These are phyloP conservation scores for Colletotrichum camelliae DNA, from an alignment of 2,329 filamentous ascomycete species.

Conservation along the genomic window DNA sequence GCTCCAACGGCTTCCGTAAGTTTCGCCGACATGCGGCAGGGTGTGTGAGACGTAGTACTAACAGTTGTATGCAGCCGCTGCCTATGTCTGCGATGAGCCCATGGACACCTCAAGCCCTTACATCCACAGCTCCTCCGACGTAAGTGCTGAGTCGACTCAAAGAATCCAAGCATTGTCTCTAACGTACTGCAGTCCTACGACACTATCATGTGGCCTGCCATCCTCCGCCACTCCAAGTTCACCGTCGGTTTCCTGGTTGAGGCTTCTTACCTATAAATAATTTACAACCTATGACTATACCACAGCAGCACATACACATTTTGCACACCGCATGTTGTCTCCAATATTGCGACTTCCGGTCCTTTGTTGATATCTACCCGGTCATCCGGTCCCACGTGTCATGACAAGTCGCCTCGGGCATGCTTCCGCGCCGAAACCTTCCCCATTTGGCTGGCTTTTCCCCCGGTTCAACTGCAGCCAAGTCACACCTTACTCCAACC, in stretches of 20 bases:
- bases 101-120: constrained; percentile 33
- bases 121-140: constrained; percentile 39
- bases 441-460: not conserved
- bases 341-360: not conserved
- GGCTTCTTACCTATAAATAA: constrained; percentile 18
- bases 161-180: not conserved
- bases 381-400: not conserved
- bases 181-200: constrained; percentile 31
- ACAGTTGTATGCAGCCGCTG: constrained; percentile 33
- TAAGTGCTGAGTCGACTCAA: constrained; percentile 25
- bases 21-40: not conserved
- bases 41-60: not conserved
- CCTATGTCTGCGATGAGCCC: constrained; percentile 40
- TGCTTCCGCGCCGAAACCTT: not conserved
- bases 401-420: not conserved
- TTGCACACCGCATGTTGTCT: not conserved
- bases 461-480: not conserved
- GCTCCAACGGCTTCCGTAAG: constrained; percentile 43
- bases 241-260: constrained; percentile 41
- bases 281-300: not conserved
- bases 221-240: constrained; percentile 40
- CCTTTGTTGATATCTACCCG: not conserved
- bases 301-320: not conserved
- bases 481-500: not conserved
- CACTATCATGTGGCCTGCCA: constrained; percentile 39